These are phyloP conservation scores for Rhizomucor pusillus DNA, from an alignment of 371 early-diverging fungal genomes.

Conservation along the genomic window DNA sequence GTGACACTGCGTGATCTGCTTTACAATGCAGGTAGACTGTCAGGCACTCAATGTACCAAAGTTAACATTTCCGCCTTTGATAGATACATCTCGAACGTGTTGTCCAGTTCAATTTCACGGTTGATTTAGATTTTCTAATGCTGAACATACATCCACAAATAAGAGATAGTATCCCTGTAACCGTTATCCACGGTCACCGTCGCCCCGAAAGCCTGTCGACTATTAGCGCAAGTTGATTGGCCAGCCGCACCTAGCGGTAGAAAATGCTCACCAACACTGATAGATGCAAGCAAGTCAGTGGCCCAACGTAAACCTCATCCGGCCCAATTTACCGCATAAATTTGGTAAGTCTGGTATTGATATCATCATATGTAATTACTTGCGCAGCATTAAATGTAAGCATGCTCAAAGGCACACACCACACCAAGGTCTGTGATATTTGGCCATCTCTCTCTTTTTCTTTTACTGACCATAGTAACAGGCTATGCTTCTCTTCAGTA, in stretches of 20 bases:
- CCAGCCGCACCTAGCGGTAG: not conserved
- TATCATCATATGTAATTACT: not conserved
- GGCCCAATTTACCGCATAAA: constrained; percentile 9
- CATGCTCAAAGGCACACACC: constrained; percentile 63
- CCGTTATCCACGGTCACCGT: constrained; percentile 18
- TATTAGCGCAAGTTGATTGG: constrained; percentile 6
- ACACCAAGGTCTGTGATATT: constrained; percentile 46
- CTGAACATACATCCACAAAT: constrained; percentile 12
- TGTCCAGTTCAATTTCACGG: constrained; percentile 26
- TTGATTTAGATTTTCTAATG: constrained; percentile 24
- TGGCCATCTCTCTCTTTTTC: too few relatives aligned
- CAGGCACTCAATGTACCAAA: too few relatives aligned
- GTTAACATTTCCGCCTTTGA: too few relatives aligned
- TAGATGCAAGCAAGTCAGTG: constrained; percentile 12
- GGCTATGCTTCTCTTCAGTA: constrained; percentile 57
- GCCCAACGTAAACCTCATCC: constrained; percentile 13
- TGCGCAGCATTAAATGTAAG: too few relatives aligned
- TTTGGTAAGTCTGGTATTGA: constrained; percentile 3
- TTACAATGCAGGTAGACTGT: constrained; percentile 8
- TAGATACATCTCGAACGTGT: constrained; percentile 21
- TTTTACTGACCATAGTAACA: constrained; percentile 1
- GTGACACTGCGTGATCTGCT: constrained; percentile 19
- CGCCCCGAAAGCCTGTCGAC: constrained; percentile 6
- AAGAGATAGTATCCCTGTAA: constrained; percentile 9
- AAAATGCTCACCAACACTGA: not conserved